Evolutionary conservation across 192 early-diverging fungal genomes (phyloP).

Genomic region (Rhizophagus clarus): DNA sequence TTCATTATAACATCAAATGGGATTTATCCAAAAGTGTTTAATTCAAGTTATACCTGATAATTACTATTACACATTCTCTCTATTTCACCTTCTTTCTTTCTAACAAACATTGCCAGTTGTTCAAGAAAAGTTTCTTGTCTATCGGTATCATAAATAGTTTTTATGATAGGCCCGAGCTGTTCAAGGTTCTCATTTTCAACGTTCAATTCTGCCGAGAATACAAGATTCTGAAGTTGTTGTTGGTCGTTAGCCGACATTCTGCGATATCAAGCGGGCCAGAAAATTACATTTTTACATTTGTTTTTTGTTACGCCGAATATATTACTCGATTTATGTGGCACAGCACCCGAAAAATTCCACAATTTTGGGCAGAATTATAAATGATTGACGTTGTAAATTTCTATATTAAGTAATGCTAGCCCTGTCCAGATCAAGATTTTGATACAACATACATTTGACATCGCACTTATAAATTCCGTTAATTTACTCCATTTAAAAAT

Average conservation of each 20-base stretch:
- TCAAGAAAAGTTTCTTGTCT: conserved; percentile 88
- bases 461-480: too few species aligned
- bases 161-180: conserved; percentile 85
- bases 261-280: too few species aligned
- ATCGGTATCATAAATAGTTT: conserved; percentile 82
- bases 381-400: too few species aligned
- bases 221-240: conserved; percentile 42
- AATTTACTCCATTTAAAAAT: too few species aligned
- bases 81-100: conserved; percentile 93
- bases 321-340: too few species aligned
- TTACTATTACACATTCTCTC: conserved; percentile 96
- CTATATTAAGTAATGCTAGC: too few species aligned
- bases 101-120: conserved; percentile 78
- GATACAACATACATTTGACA: too few species aligned
- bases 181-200: conserved; percentile 73
- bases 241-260: conserved; percentile 47
- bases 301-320: too few species aligned
- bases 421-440: too few species aligned
- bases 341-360: too few species aligned
- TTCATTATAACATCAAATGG: neutral
- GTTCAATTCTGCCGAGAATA: conserved; percentile 46
- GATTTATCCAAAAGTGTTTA: neutral
- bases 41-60: conserved; percentile 70
- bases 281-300: too few species aligned
- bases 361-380: too few species aligned